These are phyloP conservation scores for Colletotrichum tropicicola DNA, from an alignment of 2,329 filamentous ascomycete genomes.

Conservation along the genomic window DNA sequence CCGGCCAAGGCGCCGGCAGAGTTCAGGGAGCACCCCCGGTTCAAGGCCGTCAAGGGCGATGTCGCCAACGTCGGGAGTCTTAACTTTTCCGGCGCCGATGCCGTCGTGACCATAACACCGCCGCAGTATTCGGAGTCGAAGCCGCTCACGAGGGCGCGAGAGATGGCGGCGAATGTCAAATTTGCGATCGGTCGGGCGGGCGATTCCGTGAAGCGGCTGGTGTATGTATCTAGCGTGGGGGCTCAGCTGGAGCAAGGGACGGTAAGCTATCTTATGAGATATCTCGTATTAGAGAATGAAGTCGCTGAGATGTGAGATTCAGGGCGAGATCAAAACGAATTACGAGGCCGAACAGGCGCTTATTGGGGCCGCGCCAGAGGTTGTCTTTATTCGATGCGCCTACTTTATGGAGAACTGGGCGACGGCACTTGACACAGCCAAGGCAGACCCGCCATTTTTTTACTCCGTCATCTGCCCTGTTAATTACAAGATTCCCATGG, in stretches of 20 bases:
- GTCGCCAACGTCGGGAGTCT: constrained; percentile 35
- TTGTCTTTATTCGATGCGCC: constrained; percentile 33
- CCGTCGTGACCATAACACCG: constrained; percentile 44
- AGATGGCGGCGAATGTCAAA: constrained; percentile 45
- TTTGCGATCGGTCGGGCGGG: constrained; percentile 38
- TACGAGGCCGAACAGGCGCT: constrained; percentile 35
- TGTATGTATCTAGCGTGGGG: constrained; percentile 36
- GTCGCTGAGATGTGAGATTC: neutral
- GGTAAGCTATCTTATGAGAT: too few relatives aligned
- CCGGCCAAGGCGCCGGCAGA: constrained; percentile 38
- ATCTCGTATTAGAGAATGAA: too few relatives aligned
- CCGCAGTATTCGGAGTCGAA: constrained; percentile 40
- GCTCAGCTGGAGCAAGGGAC: constrained; percentile 40
- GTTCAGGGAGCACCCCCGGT: constrained; percentile 38
- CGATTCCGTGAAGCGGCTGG: neutral
- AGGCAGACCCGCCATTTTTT: constrained; percentile 35
- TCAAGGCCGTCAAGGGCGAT: constrained; percentile 41
- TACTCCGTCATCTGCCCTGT: constrained; percentile 37
- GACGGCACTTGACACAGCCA: constrained; percentile 21
- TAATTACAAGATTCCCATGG: constrained; percentile 43
- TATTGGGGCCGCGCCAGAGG: constrained; percentile 31
- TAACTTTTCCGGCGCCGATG: constrained; percentile 40
- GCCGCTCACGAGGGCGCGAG: constrained; percentile 40
- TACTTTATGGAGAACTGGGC: constrained; percentile 34
- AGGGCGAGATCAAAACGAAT: constrained; percentile 40